Conservation (phyloP, 139 green algal species). For the Chlamydomonas urium region DNA sequence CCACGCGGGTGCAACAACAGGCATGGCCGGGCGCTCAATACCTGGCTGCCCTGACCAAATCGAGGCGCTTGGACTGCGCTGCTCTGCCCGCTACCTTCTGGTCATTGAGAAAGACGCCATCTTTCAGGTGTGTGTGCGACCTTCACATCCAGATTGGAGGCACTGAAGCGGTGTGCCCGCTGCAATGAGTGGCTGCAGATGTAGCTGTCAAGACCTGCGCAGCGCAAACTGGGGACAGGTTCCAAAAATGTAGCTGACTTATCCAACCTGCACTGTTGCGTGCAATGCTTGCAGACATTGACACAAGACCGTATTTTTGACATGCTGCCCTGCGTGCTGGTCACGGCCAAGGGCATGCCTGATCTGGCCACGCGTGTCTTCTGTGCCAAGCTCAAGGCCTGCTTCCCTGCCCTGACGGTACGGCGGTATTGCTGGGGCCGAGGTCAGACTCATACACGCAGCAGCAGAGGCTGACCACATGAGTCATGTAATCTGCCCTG, state of each 20-base stretch:
- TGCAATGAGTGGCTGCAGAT: too few relatives aligned
- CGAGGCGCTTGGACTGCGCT: background rate
- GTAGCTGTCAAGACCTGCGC: too few relatives aligned
- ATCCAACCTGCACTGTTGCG: background rate
- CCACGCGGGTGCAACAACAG: too few relatives aligned
- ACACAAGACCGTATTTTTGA: constrained; percentile 15
- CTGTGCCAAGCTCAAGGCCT: constrained; percentile 35
- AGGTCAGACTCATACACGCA: background rate
- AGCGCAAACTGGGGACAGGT: too few relatives aligned
- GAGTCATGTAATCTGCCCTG: background rate
- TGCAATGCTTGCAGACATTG: background rate
- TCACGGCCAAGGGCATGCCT: constrained; percentile 62
- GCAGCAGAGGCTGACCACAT: background rate
- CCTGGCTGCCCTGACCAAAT: background rate
- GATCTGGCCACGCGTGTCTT: constrained; percentile 75
- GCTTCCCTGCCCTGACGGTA: constrained; percentile 37
- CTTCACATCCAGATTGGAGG: background rate
- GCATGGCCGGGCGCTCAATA: constrained; percentile 1
- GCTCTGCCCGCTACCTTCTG: constrained; percentile 37
- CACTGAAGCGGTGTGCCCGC: background rate
- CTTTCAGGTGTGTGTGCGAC: constrained; percentile 64
- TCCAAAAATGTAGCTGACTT: too few relatives aligned
- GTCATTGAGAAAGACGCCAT: constrained; percentile 82
- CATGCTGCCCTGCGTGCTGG: constrained; percentile 5
- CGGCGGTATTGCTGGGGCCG: background rate